phyloP scores from a whole-genome alignment of 73 alveolate genomes.

The Symbiodinium pilosum region DNA sequence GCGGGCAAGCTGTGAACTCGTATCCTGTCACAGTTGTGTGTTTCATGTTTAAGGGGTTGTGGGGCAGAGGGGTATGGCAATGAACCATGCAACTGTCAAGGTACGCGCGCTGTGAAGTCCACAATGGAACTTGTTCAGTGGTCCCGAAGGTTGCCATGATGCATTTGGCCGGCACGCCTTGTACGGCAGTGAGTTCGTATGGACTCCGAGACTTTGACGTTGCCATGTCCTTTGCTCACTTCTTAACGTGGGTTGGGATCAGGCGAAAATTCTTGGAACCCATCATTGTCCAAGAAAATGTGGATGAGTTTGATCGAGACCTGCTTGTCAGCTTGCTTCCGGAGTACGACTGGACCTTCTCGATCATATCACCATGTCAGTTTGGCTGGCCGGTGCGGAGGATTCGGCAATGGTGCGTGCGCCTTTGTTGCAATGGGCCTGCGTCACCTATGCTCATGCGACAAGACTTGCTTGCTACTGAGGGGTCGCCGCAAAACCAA shows the following conservation, averaged over 20 bases:
- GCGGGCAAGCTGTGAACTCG: neutral
- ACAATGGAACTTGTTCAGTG: neutral
- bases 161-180: slow-evolving; percentile 35
- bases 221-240: neutral
- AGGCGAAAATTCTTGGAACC: neutral
- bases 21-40: neutral
- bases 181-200: neutral
- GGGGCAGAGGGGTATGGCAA: neutral
- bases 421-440: neutral
- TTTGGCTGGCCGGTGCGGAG: slow-evolving; percentile 21
- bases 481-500: slow-evolving; percentile 39
- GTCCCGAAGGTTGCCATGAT: neutral
- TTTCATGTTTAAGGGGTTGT: neutral
- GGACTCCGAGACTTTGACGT: neutral
- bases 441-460: neutral
- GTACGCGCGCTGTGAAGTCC: neutral
- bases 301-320: neutral
- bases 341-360: slow-evolving; percentile 18
- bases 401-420: slow-evolving; percentile 22
- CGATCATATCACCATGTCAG: neutral
- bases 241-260: neutral
- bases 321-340: neutral
- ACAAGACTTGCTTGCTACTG: neutral
- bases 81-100: neutral
- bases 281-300: neutral